Evolutionary conservation across 768 basidiomycete species (phyloP), one percentile per base, ranked within the genome.

Genomic region (Auriscalpium microsporum): DNA sequence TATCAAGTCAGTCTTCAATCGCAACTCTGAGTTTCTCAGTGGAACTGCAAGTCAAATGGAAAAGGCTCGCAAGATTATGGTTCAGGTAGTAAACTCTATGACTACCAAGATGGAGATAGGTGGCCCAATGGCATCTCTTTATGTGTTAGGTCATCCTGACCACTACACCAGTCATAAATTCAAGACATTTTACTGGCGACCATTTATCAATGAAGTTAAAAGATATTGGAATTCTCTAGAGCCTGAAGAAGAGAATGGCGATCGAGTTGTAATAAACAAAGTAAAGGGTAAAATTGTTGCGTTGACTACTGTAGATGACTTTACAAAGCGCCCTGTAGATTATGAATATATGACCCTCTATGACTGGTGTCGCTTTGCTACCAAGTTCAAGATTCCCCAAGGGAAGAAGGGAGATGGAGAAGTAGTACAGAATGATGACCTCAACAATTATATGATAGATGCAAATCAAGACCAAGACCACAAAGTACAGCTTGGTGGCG

Each of bases 161-260:
- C 71, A 72, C 21, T 74, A 75, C 52, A 73, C 71, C 0, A 68
- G 63, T 53, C 69, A 73, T 55, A 61, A 36, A 13, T 75, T 74
- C 60, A 56, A 63, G 1, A 38, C 61, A 4, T 67, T 73, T 33
- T 71, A 59, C 49, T 76, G 72, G 74, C 49, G 59, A 46, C 48
- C 48, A 10, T 75, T 57, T 67, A 64, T 74, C 0, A 10, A 38
- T 16, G 66, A 70, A 37, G 69, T 59, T 0, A 17, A 52, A 17
- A 46, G 51, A 11, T 36, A 50, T 2, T 70, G 67, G 60, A 36
- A 45, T 13, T 48, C 35, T 17, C n/a, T 9, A 8, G 50, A 40
- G 11, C 16, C 49, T 8, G 10, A 44, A 11, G 51, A 53, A 1
- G 56, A 61, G 21, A 28, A 50, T 16, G 28, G 53, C 21, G 56